These are phyloP conservation scores for Lagenaria siceraria DNA, from an alignment of 306 rosid genomes.

Conservation along the genomic window DNA sequence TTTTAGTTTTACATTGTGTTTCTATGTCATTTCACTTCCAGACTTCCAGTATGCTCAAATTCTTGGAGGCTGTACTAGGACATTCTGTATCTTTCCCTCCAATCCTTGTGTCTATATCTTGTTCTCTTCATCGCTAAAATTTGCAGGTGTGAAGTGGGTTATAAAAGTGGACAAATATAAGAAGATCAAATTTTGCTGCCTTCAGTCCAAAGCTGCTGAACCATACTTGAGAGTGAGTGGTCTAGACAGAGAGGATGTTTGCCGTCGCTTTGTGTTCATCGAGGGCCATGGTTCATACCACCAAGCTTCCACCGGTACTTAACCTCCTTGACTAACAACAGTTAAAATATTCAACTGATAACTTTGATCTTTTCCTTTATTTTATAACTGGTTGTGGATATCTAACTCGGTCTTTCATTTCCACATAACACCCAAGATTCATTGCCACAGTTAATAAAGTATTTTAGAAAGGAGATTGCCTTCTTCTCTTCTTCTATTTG, in stretches of 20 bases:
- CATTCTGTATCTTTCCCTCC: background rate
- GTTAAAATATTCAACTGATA: background rate
- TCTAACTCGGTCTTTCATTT: background rate
- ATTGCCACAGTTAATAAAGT: background rate
- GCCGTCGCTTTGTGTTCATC: conserved; percentile 42
- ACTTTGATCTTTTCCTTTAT: background rate
- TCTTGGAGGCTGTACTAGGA: background rate
- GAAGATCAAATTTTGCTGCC: conserved; percentile 61
- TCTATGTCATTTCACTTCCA: background rate
- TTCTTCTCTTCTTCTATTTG: background rate
- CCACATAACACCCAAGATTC: background rate
- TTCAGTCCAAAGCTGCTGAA: conserved; percentile 60
- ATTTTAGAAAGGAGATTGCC: background rate
- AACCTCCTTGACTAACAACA: background rate
- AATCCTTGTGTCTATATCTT: background rate
- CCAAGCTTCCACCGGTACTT: conserved; percentile 56
- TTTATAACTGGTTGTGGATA: background rate
- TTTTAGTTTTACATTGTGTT: background rate
- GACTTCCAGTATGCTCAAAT: background rate
- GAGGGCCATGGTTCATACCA: conserved; percentile 45
- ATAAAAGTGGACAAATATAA: conserved; percentile 45
- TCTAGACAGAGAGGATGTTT: conserved; percentile 50
- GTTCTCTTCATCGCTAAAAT: background rate
- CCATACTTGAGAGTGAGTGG: conserved; percentile 57
- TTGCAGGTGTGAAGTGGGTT: conserved; percentile 61